Base-by-base conservation (phyloP, 2,329 filamentous ascomycete species). In the Penicillium glabrum region DNA sequence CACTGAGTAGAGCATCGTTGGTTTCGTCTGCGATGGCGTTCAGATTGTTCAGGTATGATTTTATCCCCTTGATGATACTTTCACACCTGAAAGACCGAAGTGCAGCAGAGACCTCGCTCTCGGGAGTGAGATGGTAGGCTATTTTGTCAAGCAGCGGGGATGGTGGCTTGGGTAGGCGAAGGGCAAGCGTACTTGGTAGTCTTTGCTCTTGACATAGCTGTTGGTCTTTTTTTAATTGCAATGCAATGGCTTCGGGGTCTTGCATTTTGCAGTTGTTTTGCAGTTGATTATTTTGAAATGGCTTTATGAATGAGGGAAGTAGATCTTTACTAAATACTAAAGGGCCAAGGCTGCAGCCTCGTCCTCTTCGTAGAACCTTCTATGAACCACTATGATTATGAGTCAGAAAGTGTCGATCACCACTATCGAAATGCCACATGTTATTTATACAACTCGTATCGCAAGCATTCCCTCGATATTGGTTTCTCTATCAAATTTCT, bases 151-250 rank as follows among this genome's bases (percentile, higher is more conserved):
- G 26, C 0, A 56, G 19, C 16, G 56, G 39, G 27, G 58, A 57
- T 11, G 60, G 29, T 19, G 51, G 33, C 11, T 57, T 53, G 5
- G 61, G 65, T 24, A 66, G 37, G 44, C 58, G 61, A 27, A 62
- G 46, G 27, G 46, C 55, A 46, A 39, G 62, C 57, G 21, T 57
- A 44, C 57, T 66, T 10, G 67, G 66, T n/a, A 66, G 31, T n/a
- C 51, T 54, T 27, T 57, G 52, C 19, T 61, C 56, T 10, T 48
- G 45, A 85, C 64, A 69, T 24, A 57, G 53, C 46, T 60, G 29
- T 35, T 65, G 62, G 44, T 69, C 66, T 7, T 56, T 50, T 35
- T 58, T 53, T 24, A 68, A 51, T 23, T 56, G 54, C 29, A 51
- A 51, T 39, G 61, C 66, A 41, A 68, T 65, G 16, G 45, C 51